Evolutionary conservation across 1,139 yeast species (phyloP).

Genomic region (Pichia sp.): DNA sequence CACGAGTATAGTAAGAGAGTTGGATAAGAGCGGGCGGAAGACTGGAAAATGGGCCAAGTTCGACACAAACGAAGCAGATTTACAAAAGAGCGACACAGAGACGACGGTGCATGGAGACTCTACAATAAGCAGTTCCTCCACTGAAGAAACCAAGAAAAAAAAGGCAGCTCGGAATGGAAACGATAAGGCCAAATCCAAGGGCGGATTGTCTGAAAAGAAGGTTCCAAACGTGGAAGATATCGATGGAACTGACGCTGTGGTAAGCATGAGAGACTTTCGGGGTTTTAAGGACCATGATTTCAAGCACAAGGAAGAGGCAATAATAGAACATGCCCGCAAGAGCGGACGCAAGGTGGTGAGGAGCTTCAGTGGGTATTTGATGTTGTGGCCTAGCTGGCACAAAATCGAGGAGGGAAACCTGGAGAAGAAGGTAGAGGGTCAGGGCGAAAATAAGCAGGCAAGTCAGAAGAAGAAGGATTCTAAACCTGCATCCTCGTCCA

Average conservation of each 20-base stretch:
- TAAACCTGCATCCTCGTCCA: background rate
- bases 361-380: conserved; percentile 20
- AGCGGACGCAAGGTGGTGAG: conserved; percentile 14
- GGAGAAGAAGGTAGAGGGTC: background rate
- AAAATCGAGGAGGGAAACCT: conserved; percentile 13
- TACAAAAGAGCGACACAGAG: background rate
- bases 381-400: conserved; percentile 19
- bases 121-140: too few species aligned
- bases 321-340: conserved; percentile 7
- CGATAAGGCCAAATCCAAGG: background rate
- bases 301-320: conserved; percentile 6
- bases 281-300: conserved; percentile 14
- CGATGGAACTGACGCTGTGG: conserved; percentile 4
- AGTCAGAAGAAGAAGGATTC: background rate
- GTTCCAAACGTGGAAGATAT: conserved; percentile 4
- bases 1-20: conserved; percentile 18
- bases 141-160: background rate
- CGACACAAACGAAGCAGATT: background rate
- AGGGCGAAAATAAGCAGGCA: background rate
- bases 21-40: conserved; percentile 19
- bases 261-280: conserved; percentile 16
- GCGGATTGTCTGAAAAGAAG: background rate
- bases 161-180: background rate
- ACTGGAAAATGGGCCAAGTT: conserved; percentile 17
- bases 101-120: too few species aligned